Base-by-base conservation (phyloP, 192 early-diverging fungal genomes). In the Linnemannia elongata region DNA sequence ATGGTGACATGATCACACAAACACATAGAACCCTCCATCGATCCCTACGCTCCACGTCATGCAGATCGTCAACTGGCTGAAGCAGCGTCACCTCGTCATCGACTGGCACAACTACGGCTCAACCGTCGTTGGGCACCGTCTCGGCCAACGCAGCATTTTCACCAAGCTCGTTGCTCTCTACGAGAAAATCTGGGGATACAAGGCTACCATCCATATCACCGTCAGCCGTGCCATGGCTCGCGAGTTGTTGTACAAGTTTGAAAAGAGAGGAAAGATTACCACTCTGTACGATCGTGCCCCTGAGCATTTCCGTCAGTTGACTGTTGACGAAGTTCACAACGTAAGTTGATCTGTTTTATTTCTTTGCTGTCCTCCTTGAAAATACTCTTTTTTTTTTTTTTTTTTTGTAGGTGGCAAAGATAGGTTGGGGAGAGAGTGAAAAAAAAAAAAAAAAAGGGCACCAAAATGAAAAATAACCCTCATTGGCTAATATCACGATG, bases 91-190 rank as follows among this genome's bases (percentile, higher is more conserved):
- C 69, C 88, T 99, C 7, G 90, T 99, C 66, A 96, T 99, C 60
- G 98, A 99, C 88, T 99, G 98, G 98, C 98, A 99, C 83, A 99
- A 99, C 88, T 97, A 97, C 87, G 98, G 98, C 33, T 95, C 94
- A 83, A 95, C 97, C 5, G 92, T 99, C 42, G 94, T 99, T 42
- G 94, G 91, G 15, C 79, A 97, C 42, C 93, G 89, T 66, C 78
- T 97, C 33, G 96, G 96, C 17, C 52, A 86, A 30, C 38, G 75
- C 2, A 93, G 91, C 47, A 82, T 82, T 35, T 74, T 88, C 49
- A 84, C 90, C 45, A 77, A 79, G 72, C 22, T 82, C 20, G 75
- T 72, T 49, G 18, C 60, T 18, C 81, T 89, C 66, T 95, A 94
- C 81, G 96, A 97, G 77, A 72, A 88, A n/a, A 30, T 85, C 1